Evolutionary conservation across 1,284 basidiomycete species (phyloP).

Genomic region (Kalmanozyma brasiliensis): DNA sequence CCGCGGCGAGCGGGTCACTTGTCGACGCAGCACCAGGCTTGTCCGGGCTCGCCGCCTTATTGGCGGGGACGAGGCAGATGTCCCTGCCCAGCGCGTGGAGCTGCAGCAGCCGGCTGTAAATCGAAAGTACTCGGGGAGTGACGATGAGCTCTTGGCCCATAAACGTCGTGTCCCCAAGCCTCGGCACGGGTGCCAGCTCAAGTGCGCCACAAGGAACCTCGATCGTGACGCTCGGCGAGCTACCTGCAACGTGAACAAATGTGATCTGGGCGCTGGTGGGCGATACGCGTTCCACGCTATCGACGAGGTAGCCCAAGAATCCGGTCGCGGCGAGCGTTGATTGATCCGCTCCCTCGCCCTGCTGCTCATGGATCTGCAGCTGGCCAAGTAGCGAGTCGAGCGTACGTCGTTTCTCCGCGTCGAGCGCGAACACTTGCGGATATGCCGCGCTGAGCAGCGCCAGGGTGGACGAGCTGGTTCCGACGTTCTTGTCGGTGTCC

Average conservation of each 20-base stretch:
- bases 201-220: conserved; percentile 59
- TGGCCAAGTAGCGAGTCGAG: conserved; percentile 59
- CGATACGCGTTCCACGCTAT: conserved; percentile 39
- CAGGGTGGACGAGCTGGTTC: conserved; percentile 49
- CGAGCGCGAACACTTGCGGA: conserved; percentile 57
- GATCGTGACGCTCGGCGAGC: conserved; percentile 21
- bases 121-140: conserved; percentile 64
- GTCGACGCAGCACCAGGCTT: conserved; percentile 40
- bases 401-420: conserved; percentile 48
- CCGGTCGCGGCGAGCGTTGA: conserved; percentile 47
- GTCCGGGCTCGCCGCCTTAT: conserved; percentile 24
- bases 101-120: conserved; percentile 66
- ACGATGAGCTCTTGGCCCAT: conserved; percentile 47
- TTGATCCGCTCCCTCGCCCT: conserved; percentile 45
- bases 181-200: conserved; percentile 51
- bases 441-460: conserved; percentile 62
- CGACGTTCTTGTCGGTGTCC: conserved; percentile 15
- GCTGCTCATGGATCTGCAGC: conserved; percentile 51
- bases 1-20: conserved; percentile 24
- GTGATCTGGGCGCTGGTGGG: conserved; percentile 46
- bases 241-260: conserved; percentile 47
- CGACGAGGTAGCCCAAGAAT: conserved; percentile 58
- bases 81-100: conserved; percentile 66
- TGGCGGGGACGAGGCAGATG: conserved; percentile 62
- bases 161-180: conserved; percentile 30